Percentiles rank a stretch among this genome's conserved stretches.
These are phyloP conservation scores for Magnusiomyces fungicola DNA, from an alignment of 1,139 yeast genomes.

Conservation along the genomic window DNA sequence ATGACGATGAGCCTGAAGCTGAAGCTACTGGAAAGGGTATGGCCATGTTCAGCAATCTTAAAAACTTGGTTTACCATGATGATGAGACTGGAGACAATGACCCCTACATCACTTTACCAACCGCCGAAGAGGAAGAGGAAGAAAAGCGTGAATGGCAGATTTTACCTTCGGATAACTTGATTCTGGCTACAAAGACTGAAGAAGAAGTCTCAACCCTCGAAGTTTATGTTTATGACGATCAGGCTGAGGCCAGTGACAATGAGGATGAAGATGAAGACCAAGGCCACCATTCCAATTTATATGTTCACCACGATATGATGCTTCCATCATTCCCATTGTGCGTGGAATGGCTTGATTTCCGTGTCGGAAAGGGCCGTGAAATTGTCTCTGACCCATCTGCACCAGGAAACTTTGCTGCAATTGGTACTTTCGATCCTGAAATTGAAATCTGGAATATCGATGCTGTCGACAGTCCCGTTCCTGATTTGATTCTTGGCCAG, in stretches of 20 bases:
- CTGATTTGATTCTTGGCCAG: conserved; percentile 87
- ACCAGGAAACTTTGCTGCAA: conserved; percentile 86
- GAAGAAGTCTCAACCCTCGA: conserved; percentile 91
- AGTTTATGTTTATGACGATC: conserved; percentile 86
- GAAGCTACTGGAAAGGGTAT: conserved; percentile 38
- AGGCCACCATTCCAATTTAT: conserved; percentile 53
- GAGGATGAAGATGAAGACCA: conserved; percentile 58
- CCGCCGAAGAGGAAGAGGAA: conserved; percentile 53
- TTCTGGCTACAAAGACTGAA: conserved; percentile 90
- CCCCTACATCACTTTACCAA: conserved; percentile 62
- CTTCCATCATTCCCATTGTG: conserved; percentile 95
- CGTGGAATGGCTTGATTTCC: conserved; percentile 87
- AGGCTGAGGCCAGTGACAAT: conserved; percentile 53
- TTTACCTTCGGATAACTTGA: conserved; percentile 82
- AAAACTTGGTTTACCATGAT: conserved; percentile 41
- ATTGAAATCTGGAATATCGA: conserved; percentile 97
- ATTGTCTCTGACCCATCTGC: conserved; percentile 33
- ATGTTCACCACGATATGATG: conserved; percentile 96
- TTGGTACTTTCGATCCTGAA: conserved; percentile 96
- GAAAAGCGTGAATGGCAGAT: conserved; percentile 82
- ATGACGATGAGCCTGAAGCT: conserved; percentile 66
- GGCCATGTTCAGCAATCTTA: conserved; percentile 36
- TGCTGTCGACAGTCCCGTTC: conserved; percentile 87
- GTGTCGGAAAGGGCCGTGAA: conserved; percentile 28
- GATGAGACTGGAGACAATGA: conserved; percentile 53